Base-by-base conservation (phyloP, 345 rosid genomes). In the Salix brachista region DNA sequence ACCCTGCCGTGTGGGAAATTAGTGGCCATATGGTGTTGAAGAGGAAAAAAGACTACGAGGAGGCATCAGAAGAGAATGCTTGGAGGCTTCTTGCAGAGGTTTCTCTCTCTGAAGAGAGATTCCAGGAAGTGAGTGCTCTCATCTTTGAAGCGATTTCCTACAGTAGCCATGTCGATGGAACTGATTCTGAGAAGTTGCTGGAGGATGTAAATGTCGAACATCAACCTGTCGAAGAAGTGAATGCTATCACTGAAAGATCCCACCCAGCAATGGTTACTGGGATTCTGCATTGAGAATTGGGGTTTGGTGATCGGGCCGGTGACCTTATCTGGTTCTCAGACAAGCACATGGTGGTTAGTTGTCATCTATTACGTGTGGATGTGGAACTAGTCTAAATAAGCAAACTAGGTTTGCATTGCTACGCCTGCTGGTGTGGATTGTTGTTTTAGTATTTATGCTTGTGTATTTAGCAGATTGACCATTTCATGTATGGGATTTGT, bases 1-100 rank as follows among this genome's bases (percentile, higher is more conserved):
- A 93, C 82, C 98, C 98, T 74, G 99, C 99, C 3, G 99, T 96
- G 42, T 93, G 98, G 98, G 98, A 96, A 72, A 96, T 96, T 21
- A 93, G 98, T 65, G 99, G 99, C n/a, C 99, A 96, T 75, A 93
- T 96, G 84, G 99, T 96, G 76, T 73, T 96, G 60, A 93, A 96
- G 87, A 91, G 94, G 87, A 96, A 85, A 88, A 83, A 89, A 78
- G 98, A 96, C 83, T 96, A 78, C 5, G 92, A 96, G 66, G 97
- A 84, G 80, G 99, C 99, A 68, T 83, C 97, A 0, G 99, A 93
- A 76, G 97, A 83, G 78, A 92, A 93, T 34, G 99, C 99, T 23
- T 90, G 94, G 94, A 87, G 91, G 80, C 92, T 96, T 30, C 96
- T 93, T 0, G 94, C 98, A 0, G 94, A 90, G 85, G 98, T 91